These are phyloP conservation scores for Drechslerella coelobrocha DNA, from an alignment of 2,329 filamentous ascomycete species.

Conservation along the genomic window DNA sequence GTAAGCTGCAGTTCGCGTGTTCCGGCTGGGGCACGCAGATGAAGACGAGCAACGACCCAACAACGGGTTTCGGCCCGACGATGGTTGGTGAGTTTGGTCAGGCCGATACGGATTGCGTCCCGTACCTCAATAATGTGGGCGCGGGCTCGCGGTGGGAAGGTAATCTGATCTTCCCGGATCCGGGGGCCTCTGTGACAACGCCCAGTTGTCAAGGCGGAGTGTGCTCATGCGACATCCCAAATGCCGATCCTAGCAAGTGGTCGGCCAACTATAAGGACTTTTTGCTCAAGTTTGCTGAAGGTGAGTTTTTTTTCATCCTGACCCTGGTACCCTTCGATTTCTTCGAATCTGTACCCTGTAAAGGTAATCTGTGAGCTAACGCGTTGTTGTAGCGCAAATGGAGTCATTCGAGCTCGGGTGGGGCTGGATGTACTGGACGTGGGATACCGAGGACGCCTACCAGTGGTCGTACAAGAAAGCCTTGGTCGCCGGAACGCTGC, in stretches of 20 bases:
- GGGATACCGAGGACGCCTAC: constrained; percentile 82
- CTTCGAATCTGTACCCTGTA: no score
- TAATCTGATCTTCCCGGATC: constrained; percentile 74
- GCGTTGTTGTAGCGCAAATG: constrained; percentile 74
- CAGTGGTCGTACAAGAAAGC: constrained; percentile 95
- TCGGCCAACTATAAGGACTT: constrained; percentile 80
- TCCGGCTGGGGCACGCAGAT: constrained; percentile 84
- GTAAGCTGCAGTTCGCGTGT: constrained; percentile 88
- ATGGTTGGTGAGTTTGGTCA: constrained; percentile 97
- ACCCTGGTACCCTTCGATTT: no score
- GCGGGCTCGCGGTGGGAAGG: constrained; percentile 91
- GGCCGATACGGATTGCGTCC: constrained; percentile 92
- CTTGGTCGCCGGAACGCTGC: constrained; percentile 78
- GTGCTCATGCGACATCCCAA: constrained; percentile 79
- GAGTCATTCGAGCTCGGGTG: constrained; percentile 87
- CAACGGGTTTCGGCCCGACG: constrained; percentile 86
- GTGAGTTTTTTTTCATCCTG: constrained; percentile 51
- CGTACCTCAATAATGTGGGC: constrained; percentile 82
- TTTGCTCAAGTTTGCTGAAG: constrained; percentile 83
- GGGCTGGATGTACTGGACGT: constrained; percentile 99
- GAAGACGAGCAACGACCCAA: constrained; percentile 71
- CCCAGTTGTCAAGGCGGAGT: constrained; percentile 74
- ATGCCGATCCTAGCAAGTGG: constrained; percentile 74
- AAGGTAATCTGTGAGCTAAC: constrained; percentile 3
- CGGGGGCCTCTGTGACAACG: constrained; percentile 68